Evolutionary conservation across 2,329 filamentous ascomycete species (phyloP), one percentile per base, ranked within the genome.

Genomic region (Cryphonectria naterciae): DNA sequence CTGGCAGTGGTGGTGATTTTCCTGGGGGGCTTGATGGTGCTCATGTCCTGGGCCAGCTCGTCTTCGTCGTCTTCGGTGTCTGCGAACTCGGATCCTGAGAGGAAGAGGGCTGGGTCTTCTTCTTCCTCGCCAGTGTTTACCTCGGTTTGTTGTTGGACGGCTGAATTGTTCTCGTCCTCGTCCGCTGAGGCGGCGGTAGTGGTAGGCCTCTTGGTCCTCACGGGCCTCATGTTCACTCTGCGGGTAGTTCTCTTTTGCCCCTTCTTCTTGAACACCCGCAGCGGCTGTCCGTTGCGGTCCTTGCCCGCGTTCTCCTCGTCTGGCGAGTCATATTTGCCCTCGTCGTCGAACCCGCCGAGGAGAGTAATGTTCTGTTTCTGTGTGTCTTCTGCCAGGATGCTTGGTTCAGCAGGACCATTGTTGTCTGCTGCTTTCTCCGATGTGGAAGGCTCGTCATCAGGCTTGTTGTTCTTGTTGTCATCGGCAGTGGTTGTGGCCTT

Each of bases 201-300:
- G 5, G 58, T 62, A n/a, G 86, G 84, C 52, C 89, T 85, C 76
- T 85, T 86, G 8, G 79, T 77, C 69, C 83, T 78, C 0, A 81
- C 85, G 1, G 88, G 88, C 73, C 82, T 85, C 83, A 92, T 93
- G 72, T 90, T 94, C 69, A 88, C 85, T 64, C 86, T 84, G 73
- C 90, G 85, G 3, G 93, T 95, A 69, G 92, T 93, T 72, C 93
- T 86, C 83, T 96, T 96, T 78, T 93, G 87, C 0, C 92, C 93
- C 83, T 93, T 93, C 86, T 96, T 96, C 85, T 95, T 95, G 84
- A 87, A 95, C 1, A 88, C 80, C 68, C 85, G 88, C 52, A 89
- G 78, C 2, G 89, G 89, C 73, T 87, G 84, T 1, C 89, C 89
- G 75, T 89, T 82, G n/a, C 83, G 83, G 67, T 83, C 88, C 17